Conservation (phyloP, 345 rosid genomes). For the Psidium guajava region DNA sequence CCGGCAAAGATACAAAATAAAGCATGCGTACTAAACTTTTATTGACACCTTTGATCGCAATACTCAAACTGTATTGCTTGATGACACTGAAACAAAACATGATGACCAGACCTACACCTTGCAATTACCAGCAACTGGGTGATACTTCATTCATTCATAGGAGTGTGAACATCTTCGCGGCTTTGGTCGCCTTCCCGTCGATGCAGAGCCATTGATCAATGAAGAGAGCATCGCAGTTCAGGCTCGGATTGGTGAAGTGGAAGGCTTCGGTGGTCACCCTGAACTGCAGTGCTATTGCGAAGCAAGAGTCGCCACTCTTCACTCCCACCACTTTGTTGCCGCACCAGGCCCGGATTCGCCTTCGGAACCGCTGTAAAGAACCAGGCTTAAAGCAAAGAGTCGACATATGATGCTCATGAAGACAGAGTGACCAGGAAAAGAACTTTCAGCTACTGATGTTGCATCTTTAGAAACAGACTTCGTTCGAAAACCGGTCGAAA, state of each 20-base stretch:
- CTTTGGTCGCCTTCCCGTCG: not conserved
- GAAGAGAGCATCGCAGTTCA: not conserved
- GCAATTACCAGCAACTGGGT: not conserved
- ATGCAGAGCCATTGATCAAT: slow-evolving; percentile 10
- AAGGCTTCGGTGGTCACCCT: not conserved
- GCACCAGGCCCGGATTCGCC: not conserved
- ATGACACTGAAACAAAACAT: not conserved
- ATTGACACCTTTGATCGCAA: not conserved
- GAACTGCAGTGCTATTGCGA: not conserved
- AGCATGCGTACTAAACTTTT: not conserved
- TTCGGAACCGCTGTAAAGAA: not conserved
- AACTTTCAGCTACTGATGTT: no score
- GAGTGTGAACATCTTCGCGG: not conserved
- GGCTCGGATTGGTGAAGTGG: not conserved
- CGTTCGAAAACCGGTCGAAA: no score
- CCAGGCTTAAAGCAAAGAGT: no score
- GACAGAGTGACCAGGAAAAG: no score
- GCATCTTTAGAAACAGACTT: no score
- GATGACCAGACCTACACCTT: not conserved
- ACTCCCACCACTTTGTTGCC: not conserved
- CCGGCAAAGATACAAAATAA: not conserved
- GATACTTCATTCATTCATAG: not conserved
- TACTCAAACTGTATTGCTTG: not conserved
- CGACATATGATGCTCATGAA: no score
- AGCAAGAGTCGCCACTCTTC: slow-evolving; percentile 1